Conservation (phyloP, 306 rosid species). For the Prunus kanzakura region DNA sequence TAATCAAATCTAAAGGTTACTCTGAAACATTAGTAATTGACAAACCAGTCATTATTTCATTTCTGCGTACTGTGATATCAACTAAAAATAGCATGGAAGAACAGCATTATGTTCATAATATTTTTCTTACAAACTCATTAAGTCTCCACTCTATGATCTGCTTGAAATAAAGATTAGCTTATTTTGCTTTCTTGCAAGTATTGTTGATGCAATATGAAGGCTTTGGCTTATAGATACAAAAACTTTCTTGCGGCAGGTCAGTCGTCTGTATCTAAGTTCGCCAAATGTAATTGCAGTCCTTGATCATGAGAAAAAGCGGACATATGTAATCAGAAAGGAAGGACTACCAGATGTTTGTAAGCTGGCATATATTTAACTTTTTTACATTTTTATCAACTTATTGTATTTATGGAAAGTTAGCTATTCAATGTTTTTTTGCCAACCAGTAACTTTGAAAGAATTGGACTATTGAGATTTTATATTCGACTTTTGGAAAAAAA, state of each 20-base stretch:
- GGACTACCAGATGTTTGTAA: constrained; percentile 97
- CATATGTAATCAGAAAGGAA: constrained; percentile 76
- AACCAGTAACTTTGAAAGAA: background rate
- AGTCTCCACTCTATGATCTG: background rate
- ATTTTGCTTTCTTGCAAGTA: background rate
- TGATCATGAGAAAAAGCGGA: constrained; percentile 83
- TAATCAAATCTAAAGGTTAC: background rate
- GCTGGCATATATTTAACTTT: constrained; percentile 11
- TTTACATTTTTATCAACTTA: background rate
- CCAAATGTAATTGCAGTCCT: constrained; percentile 74
- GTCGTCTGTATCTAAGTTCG: constrained; percentile 83
- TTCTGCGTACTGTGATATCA: background rate
- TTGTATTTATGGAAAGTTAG: background rate
- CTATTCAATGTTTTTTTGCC: background rate
- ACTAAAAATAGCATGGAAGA: background rate
- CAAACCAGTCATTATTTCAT: background rate
- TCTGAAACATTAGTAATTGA: background rate
- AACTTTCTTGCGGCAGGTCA: constrained; percentile 52
- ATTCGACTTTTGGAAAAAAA: too few species aligned
- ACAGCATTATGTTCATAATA: background rate
- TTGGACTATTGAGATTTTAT: background rate
- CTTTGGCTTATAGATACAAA: background rate
- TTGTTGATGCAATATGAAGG: background rate
- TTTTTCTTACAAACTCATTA: background rate
- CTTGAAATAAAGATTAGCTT: background rate